Evolutionary conservation across 805 yeast genomes (phyloP), one percentile per base, ranked within the genome.

Genomic region (Candida michaelii): DNA sequence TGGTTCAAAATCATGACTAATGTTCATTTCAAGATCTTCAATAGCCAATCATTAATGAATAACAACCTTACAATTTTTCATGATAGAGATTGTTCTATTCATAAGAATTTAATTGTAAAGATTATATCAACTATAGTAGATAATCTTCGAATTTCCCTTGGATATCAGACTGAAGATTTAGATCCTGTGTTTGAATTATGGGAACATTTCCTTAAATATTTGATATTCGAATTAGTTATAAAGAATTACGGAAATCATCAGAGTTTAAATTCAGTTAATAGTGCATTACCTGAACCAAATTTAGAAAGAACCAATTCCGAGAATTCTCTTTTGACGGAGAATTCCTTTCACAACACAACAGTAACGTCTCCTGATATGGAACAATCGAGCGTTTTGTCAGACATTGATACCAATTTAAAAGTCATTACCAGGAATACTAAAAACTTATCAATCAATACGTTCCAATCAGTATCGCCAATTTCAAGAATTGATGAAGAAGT

Each of bases 381-480:
- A 18, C 37, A 42, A 16, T 4, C 15, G 4, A 42, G 41, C 17
- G 13, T 27, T 4, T 7, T 32, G 5, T 40, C 39, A 16, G 43
- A 40, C 8, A 16, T 11, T 35, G 33, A 36, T 16, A 25, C 11
- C 8, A 35, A 27, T 27, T 18, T 35, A 5, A 36, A 25, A 17
- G 31, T 30, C 12, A 11, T 40, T 8, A 40, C 39, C 9, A 67
- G 66, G 51, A 65, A 60, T 33, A 52, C 71, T 17, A 55, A 54
- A 45, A 52, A 59, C 40, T 52, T 54, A 39, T 55, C 52, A 25
- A 52, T 57, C 36, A 50, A 49, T 19, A 17, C 39, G 13, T 27
- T n/a, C 24, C 24, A 21, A 16, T 31, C 40, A 4, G 10, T 33
- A 15, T 31, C 41, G 15, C 43, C 43, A 27, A 39, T 44, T 30